Percentiles rank a stretch among this genome's conserved stretches.
Conservation (phyloP, 257 asterid species). For the Misopates orontium region DNA sequence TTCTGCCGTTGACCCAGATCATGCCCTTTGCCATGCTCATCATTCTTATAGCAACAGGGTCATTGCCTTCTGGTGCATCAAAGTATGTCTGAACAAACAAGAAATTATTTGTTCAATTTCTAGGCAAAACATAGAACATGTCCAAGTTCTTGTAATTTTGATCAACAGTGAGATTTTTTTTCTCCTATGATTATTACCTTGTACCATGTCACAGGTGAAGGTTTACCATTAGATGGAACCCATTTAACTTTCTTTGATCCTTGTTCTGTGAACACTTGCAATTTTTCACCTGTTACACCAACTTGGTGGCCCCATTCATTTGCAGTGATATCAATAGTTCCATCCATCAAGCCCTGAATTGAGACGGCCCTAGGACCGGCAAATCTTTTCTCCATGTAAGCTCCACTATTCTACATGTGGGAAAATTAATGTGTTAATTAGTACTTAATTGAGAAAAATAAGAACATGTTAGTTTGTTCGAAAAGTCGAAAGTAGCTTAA, state of each 20-base stretch:
- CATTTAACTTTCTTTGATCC: constrained; percentile 68
- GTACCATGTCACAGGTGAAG: constrained; percentile 79
- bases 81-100: constrained; percentile 52
- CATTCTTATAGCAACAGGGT: constrained; percentile 71
- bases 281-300: constrained; percentile 69
- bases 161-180: neutral
- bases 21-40: constrained; percentile 77
- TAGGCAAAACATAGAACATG: too few relatives aligned
- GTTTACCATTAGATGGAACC: constrained; percentile 32
- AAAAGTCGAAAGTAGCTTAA: neutral
- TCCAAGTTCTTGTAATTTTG: too few relatives aligned
- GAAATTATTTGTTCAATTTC: too few relatives aligned
- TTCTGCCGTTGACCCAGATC: constrained; percentile 86
- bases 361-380: constrained; percentile 79
- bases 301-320: constrained; percentile 77
- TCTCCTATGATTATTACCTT: constrained; percentile 49
- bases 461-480: neutral
- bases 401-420: constrained; percentile 79
- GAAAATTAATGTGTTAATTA: neutral
- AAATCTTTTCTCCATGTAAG: constrained; percentile 89
- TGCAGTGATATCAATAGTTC: constrained; percentile 72
- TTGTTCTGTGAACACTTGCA: constrained; percentile 52
- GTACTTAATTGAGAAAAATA: neutral
- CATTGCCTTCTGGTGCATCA: constrained; percentile 72
- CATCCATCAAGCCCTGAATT: constrained; percentile 84